phyloP scores from a whole-genome alignment of 2,329 filamentous ascomycete genomes.

The Emergomyces orientalis region DNA sequence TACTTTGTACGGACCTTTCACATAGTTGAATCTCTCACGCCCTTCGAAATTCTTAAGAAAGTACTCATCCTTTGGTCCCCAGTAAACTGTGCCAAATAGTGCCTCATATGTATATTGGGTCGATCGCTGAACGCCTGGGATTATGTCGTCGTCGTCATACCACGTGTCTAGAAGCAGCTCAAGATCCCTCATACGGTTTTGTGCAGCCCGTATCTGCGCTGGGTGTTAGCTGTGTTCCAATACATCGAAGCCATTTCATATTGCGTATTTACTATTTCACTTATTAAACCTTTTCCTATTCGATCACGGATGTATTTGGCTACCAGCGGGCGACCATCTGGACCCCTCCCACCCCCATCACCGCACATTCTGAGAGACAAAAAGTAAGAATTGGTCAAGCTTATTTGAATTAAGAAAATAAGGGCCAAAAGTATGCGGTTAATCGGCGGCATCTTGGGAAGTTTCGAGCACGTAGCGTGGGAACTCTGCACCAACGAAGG shows the following conservation, averaged over 20 bases:
- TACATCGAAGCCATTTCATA: background rate
- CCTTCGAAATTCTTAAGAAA: background rate
- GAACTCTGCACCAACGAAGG: background rate
- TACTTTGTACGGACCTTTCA: background rate
- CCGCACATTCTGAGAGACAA: background rate
- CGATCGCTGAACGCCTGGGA: background rate
- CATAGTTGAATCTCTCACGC: background rate
- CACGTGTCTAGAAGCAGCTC: background rate
- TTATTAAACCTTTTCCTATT: background rate
- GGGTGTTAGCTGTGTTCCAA: background rate
- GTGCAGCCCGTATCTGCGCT: background rate
- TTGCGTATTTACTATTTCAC: background rate
- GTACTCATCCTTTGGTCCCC: background rate
- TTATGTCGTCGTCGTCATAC: background rate
- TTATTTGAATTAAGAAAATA: background rate
- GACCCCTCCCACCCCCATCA: background rate
- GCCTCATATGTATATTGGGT: conserved; percentile 1
- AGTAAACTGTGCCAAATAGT: background rate
- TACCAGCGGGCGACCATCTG: too few relatives aligned
- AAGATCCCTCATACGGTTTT: background rate
- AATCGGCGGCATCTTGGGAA: background rate
- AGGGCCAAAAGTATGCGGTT: background rate
- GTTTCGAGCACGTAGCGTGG: too few relatives aligned
- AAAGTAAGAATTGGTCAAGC: background rate
- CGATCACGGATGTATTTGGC: background rate